Conservation (phyloP, 208 protist species). For the Crithidia expoeki region DNA sequence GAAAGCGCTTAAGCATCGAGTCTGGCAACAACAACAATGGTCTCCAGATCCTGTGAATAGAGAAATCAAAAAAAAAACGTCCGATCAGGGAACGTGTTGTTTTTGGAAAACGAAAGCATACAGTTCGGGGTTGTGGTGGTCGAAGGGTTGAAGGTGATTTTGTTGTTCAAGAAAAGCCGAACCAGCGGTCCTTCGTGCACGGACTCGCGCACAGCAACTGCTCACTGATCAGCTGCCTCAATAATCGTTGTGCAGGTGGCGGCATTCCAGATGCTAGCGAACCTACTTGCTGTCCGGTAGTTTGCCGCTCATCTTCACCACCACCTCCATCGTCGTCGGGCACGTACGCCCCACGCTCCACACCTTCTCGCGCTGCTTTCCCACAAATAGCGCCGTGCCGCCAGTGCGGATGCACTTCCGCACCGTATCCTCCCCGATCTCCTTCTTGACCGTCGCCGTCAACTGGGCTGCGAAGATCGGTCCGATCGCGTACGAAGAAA, state of each 20-base stretch:
- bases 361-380: conserved; percentile 67
- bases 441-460: conserved; percentile 59
- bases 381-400: conserved; percentile 58
- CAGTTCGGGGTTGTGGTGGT: too few species aligned
- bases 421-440: conserved; percentile 51
- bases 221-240: too few species aligned
- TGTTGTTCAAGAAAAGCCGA: too few species aligned
- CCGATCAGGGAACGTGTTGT: too few species aligned
- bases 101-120: too few species aligned
- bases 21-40: too few species aligned
- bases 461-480: conserved; percentile 83
- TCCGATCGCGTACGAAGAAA: conserved; percentile 78
- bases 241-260: conserved; percentile 58
- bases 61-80: too few species aligned
- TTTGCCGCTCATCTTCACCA: conserved; percentile 71
- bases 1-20: too few species aligned
- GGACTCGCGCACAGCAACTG: too few species aligned
- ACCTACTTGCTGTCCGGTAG: conserved; percentile 73
- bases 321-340: conserved; percentile 71
- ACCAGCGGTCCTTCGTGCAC: too few species aligned
- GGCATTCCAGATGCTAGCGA: conserved; percentile 67
- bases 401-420: conserved; percentile 49
- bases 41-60: too few species aligned
- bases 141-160: too few species aligned
- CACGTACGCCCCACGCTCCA: conserved; percentile 51